Conservation (phyloP, 2,329 filamentous ascomycete species). For the Zymoseptoria brevis region DNA sequence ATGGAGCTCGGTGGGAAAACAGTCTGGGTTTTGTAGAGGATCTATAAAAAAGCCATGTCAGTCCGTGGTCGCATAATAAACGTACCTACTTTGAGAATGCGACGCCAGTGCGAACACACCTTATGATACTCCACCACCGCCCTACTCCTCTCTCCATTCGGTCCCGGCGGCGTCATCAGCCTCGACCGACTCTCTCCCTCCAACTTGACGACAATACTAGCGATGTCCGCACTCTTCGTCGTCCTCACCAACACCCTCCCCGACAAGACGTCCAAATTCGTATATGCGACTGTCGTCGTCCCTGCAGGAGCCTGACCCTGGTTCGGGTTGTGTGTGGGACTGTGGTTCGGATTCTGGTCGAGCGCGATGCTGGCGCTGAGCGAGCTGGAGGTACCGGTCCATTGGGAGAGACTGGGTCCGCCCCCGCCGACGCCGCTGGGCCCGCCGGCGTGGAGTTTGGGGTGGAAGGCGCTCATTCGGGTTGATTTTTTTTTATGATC, state of each 20-base stretch:
- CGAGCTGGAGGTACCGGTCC: constrained; percentile 3
- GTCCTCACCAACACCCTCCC: constrained; percentile 46
- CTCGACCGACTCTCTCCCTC: constrained; percentile 71
- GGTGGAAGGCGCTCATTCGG: not conserved
- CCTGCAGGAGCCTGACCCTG: not conserved
- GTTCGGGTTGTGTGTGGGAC: constrained; percentile 1
- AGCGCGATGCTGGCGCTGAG: constrained; percentile 27
- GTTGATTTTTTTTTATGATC: not conserved
- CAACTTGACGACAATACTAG: constrained; percentile 65
- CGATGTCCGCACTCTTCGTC: constrained; percentile 38
- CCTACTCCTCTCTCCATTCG: constrained; percentile 36
- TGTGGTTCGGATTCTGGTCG: constrained; percentile 23
- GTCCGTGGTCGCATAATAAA: not conserved
- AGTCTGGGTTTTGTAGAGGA: constrained; percentile 65
- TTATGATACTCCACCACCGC: constrained; percentile 46
- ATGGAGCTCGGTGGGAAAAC: constrained; percentile 34
- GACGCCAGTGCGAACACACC: constrained; percentile 21
- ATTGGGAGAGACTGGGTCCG: constrained; percentile 10
- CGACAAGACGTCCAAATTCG: constrained; percentile 66
- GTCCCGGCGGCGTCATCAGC: constrained; percentile 44
- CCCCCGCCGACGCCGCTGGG: constrained; percentile 1
- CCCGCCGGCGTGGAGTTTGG: not conserved
- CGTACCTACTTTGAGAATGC: not conserved
- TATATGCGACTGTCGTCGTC: constrained; percentile 32
- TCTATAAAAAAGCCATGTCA: constrained; percentile 37